Conservation (phyloP, 2,329 filamentous ascomycete genomes). For the Colletotrichum melonis region DNA sequence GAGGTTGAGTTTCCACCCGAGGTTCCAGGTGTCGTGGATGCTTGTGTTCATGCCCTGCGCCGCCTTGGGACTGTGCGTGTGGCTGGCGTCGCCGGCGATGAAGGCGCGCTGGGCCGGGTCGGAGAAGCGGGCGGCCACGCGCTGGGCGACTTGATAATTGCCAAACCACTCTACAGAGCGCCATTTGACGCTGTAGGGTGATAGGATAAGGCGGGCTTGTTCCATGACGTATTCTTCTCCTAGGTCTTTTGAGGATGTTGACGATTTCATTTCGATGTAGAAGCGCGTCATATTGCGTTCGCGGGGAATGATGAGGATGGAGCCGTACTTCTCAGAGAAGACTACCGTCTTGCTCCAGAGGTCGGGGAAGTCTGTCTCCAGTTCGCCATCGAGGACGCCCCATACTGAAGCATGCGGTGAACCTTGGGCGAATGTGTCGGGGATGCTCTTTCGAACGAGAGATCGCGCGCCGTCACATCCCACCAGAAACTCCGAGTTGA, state of each 20-base stretch:
- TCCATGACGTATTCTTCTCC: constrained; percentile 68
- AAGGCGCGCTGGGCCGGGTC: constrained; percentile 71
- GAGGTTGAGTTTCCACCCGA: constrained; percentile 63
- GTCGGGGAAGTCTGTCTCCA: constrained; percentile 71
- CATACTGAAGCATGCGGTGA: constrained; percentile 51
- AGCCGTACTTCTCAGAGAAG: constrained; percentile 64
- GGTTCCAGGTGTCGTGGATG: constrained; percentile 71
- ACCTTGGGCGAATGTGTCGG: constrained; percentile 54
- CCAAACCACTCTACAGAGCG: constrained; percentile 76
- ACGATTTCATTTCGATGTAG: constrained; percentile 46
- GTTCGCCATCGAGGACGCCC: constrained; percentile 68
- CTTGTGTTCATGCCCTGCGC: constrained; percentile 75
- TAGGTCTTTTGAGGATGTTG: constrained; percentile 57
- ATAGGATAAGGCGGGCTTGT: constrained; percentile 57
- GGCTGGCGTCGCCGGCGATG: constrained; percentile 74
- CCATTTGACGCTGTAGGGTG: constrained; percentile 60
- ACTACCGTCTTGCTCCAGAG: constrained; percentile 69
- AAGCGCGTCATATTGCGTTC: constrained; percentile 67
- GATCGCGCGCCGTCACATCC: constrained; percentile 70
- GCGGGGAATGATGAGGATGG: constrained; percentile 68
- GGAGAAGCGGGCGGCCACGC: constrained; percentile 76
- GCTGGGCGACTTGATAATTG: constrained; percentile 76
- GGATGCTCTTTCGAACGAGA: constrained; percentile 61
- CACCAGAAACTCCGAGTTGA: constrained; percentile 62
- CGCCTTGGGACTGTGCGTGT: constrained; percentile 78